Evolutionary conservation across 352 stramenopile genomes (phyloP).

Genomic region (Pythium phragmiticola): DNA sequence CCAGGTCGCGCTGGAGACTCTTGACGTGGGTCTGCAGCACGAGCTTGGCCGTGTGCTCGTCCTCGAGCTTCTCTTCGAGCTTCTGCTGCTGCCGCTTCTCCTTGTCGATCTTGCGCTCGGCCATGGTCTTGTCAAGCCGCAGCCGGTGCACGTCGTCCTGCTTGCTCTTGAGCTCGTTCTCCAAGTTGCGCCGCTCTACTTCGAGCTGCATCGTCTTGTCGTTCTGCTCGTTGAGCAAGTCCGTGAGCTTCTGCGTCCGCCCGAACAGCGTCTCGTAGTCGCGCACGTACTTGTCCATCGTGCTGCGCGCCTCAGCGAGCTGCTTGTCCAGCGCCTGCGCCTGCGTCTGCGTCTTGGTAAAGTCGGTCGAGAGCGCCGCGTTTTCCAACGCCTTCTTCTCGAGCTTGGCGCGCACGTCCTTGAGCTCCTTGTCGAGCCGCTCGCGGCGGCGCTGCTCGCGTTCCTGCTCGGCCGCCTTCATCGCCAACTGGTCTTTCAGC

Average conservation of each 20-base stretch:
- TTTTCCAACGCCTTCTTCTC: constrained; percentile 81
- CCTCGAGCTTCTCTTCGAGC: constrained; percentile 90
- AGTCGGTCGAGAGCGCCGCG: constrained; percentile 42
- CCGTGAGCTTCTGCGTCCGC: constrained; percentile 90
- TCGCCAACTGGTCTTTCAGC: constrained; percentile 83
- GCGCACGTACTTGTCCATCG: constrained; percentile 93
- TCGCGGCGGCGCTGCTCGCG: constrained; percentile 88
- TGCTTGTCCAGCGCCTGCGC: constrained; percentile 87
- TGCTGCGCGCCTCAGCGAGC: constrained; percentile 60
- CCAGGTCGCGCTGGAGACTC: constrained; percentile 77
- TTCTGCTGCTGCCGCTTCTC: constrained; percentile 86
- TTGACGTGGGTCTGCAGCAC: constrained; percentile 84
- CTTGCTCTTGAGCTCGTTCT: constrained; percentile 86
- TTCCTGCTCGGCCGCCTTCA: constrained; percentile 87
- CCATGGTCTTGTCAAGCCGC: constrained; percentile 86
- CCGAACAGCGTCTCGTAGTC: constrained; percentile 92
- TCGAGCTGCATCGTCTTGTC: constrained; percentile 85
- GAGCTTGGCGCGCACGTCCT: constrained; percentile 87
- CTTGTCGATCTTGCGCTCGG: constrained; percentile 89
- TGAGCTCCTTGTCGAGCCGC: constrained; percentile 91
- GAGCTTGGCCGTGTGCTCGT: constrained; percentile 84
- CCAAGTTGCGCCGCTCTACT: constrained; percentile 72
- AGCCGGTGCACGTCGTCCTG: constrained; percentile 84
- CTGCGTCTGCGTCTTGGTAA: constrained; percentile 68
- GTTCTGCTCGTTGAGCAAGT: constrained; percentile 91